A percentile compares a stretch with the other conserved stretches of the same genome.
Conservation (phyloP, 192 early-diverging fungal species). For the Coemansia sp. region DNA sequence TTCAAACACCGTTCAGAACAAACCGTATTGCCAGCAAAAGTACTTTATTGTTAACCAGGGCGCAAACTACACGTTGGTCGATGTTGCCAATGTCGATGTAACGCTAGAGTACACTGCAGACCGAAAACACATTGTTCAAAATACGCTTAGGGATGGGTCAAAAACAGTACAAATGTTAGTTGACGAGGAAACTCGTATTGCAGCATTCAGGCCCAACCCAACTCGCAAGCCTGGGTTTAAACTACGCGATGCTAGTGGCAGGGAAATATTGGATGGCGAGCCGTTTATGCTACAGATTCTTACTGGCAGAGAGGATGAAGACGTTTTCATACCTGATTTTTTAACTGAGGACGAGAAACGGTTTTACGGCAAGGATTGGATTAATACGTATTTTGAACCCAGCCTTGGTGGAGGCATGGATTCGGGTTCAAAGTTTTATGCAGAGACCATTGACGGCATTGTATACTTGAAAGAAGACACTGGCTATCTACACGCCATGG, state of each 20-base stretch:
- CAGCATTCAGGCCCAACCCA: background rate
- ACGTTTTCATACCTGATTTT: background rate
- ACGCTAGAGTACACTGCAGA: background rate
- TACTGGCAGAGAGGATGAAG: background rate
- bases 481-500: background rate
- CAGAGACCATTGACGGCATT: constrained; percentile 7
- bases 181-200: constrained; percentile 1
- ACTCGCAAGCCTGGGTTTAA: constrained; percentile 5
- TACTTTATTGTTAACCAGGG: constrained; percentile 11
- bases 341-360: background rate
- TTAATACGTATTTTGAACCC: background rate
- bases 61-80: background rate
- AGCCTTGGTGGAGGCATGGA: background rate
- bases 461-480: constrained; percentile 1
- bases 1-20: background rate
- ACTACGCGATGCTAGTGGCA: constrained; percentile 5
- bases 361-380: constrained; percentile 8
- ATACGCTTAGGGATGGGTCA: background rate
- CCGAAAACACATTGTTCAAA: background rate
- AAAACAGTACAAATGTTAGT: background rate
- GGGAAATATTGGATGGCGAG: background rate
- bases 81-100: background rate
- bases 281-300: constrained; percentile 1
- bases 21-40: background rate
- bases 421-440: background rate